A percentile compares a stretch with the other conserved stretches of the same genome.
Conservation (phyloP, 306 rosid species). For the Corylus heterophylla region DNA sequence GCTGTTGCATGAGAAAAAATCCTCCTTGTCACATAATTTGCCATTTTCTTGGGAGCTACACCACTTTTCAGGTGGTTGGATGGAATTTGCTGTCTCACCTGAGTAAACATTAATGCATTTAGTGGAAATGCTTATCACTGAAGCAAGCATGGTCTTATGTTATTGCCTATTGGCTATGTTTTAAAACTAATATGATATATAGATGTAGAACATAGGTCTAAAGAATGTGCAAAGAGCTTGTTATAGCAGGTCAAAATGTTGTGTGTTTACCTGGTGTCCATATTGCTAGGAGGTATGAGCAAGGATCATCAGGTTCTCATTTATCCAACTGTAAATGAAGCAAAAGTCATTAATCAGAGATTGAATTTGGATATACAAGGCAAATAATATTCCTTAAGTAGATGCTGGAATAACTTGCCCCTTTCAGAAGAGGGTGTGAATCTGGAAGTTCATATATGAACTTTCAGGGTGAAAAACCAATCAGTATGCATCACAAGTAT, state of each 20-base stretch:
- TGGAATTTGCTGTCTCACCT: conserved; percentile 93
- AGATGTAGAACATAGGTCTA: conserved; percentile 15
- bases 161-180: conserved; percentile 7
- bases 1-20: conserved; percentile 85
- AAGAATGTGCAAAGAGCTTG: conserved; percentile 17
- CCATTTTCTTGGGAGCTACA: conserved; percentile 64
- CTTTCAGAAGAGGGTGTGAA: conserved; percentile 84
- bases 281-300: conserved; percentile 89
- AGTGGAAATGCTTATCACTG: conserved; percentile 19
- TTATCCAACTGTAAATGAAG: conserved; percentile 65
- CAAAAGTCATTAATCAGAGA: conserved; percentile 13
- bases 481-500: conserved; percentile 28
- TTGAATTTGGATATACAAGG: conserved; percentile 18
- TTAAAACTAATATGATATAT: conserved; percentile 12
- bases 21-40: conserved; percentile 66
- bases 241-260: conserved; percentile 1
- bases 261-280: conserved; percentile 92
- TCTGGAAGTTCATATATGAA: conserved; percentile 99
- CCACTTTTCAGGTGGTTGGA: conserved; percentile 73
- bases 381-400: conserved; percentile 12
- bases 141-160: background rate
- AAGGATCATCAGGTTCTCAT: conserved; percentile 95
- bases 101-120: conserved; percentile 34
- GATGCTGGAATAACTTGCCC: conserved; percentile 51
- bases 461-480: conserved; percentile 33